Conservation (phyloP, 1,139 yeast genomes). For the Keqinozyma sinolaborantium region DNA sequence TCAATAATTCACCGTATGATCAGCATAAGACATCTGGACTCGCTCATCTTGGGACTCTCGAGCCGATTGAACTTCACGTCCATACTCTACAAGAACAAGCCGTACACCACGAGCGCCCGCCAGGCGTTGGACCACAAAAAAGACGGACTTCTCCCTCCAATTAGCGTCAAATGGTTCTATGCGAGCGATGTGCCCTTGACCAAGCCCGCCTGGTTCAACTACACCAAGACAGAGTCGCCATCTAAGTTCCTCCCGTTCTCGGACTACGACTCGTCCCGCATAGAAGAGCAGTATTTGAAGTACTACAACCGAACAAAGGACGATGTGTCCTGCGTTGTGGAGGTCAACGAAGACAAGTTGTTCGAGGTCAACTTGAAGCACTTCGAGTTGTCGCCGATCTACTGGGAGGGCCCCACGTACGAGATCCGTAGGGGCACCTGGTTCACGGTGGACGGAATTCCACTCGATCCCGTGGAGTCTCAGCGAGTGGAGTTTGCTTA, state of each 20-base stretch:
- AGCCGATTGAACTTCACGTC: slow-evolving; percentile 4
- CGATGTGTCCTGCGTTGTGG: slow-evolving; percentile 20
- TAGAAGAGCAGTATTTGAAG: slow-evolving; percentile 50
- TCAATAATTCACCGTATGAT: too few species aligned
- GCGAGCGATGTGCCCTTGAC: slow-evolving; percentile 74
- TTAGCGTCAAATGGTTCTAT: slow-evolving; percentile 61
- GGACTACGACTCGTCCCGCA: slow-evolving; percentile 51
- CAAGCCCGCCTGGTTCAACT: slow-evolving; percentile 60
- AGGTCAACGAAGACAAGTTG: slow-evolving; percentile 79
- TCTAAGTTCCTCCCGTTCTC: slow-evolving; percentile 70
- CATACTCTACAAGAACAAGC: slow-evolving; percentile 6
- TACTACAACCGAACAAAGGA: slow-evolving; percentile 2
- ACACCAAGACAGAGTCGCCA: slow-evolving; percentile 47
- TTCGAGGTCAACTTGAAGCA: slow-evolving; percentile 64
- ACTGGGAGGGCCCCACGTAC: slow-evolving; percentile 87
- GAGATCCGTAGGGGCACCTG: slow-evolving; percentile 85
- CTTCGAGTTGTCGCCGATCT: slow-evolving; percentile 62
- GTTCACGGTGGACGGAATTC: slow-evolving; percentile 65
- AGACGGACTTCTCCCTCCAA: slow-evolving; percentile 10
- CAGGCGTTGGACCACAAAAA: slow-evolving; percentile 5
- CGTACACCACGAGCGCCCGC: slow-evolving; percentile 11
- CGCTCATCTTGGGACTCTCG: background rate
- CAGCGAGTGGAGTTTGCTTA: slow-evolving; percentile 60
- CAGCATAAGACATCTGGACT: background rate
- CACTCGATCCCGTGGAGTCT: slow-evolving; percentile 52